Conservation (phyloP, 2,329 filamentous ascomycete genomes). For the Fusarium sambucinum region DNA sequence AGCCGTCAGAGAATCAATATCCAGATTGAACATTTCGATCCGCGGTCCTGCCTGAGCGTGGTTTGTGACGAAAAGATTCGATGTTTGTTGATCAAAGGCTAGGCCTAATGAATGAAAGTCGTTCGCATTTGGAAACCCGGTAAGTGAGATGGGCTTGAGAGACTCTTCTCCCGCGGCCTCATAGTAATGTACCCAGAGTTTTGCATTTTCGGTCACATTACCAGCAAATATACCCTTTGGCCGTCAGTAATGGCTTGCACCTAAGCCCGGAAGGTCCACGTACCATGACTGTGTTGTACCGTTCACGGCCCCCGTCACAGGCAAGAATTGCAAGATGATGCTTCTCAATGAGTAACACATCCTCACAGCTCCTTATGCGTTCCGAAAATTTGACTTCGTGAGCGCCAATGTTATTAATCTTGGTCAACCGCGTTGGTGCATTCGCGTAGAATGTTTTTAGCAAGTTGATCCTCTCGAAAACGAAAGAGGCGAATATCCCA, state of each 20-base stretch:
- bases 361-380: constrained; percentile 56
- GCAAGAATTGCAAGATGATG: constrained; percentile 53
- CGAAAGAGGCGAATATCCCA: constrained; percentile 17
- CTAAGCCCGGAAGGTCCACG: not conserved
- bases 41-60: constrained; percentile 53
- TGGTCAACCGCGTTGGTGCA: constrained; percentile 47
- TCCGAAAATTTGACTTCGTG: constrained; percentile 54
- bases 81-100: constrained; percentile 52
- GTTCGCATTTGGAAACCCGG: constrained; percentile 39
- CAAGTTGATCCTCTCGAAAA: constrained; percentile 32
- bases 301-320: constrained; percentile 57
- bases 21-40: constrained; percentile 57
- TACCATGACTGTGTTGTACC: constrained; percentile 59
- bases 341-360: constrained; percentile 54
- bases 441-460: constrained; percentile 48
- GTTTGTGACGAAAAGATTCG: constrained; percentile 54
- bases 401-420: constrained; percentile 45
- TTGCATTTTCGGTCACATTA: constrained; percentile 40
- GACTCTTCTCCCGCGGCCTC: constrained; percentile 29
- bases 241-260: not conserved
- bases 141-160: constrained; percentile 42
- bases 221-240: constrained; percentile 46
- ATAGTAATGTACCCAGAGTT: constrained; percentile 57
- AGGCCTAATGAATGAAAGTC: constrained; percentile 58
- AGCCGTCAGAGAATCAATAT: constrained; percentile 50